These are phyloP conservation scores for Edaphochlamys debaryana DNA, from an alignment of 139 green algal species.

Conservation along the genomic window DNA sequence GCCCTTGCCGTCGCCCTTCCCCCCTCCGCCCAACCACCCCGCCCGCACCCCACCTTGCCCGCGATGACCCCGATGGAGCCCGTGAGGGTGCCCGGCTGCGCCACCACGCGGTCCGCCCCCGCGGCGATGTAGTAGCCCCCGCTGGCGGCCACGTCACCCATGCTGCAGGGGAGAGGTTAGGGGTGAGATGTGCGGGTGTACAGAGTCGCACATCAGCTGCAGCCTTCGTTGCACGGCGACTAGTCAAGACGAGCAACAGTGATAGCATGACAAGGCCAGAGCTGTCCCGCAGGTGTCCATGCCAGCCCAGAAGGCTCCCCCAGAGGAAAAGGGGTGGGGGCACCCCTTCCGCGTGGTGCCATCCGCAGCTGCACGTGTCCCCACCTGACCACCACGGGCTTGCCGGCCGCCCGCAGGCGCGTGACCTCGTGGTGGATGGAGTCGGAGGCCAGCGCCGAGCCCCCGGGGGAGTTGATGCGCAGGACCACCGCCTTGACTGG, in stretches of 20 bases:
- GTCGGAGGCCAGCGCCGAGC: constrained; percentile 90
- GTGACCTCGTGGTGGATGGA: constrained; percentile 90
- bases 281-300: no score
- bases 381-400: constrained; percentile 82
- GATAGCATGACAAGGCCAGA: no score
- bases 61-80: constrained; percentile 90
- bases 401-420: constrained; percentile 49
- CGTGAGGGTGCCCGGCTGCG: constrained; percentile 90
- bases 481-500: constrained; percentile 82
- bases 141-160: constrained; percentile 92
- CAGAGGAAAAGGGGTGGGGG: no score
- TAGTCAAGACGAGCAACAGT: no score
- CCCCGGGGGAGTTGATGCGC: constrained; percentile 86
- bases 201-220: no score
- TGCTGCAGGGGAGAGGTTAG: constrained; percentile 63
- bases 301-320: no score
- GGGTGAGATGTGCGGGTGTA: no score
- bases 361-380: no score
- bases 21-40: no score
- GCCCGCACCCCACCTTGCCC: constrained; percentile 19
- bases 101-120: constrained; percentile 73
- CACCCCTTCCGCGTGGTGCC: no score
- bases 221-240: no score
- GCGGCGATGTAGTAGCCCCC: constrained; percentile 94
- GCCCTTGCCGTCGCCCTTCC: no score